Conservation (phyloP, 371 early-diverging fungal species). For the Blastocladiella emersonii region DNA sequence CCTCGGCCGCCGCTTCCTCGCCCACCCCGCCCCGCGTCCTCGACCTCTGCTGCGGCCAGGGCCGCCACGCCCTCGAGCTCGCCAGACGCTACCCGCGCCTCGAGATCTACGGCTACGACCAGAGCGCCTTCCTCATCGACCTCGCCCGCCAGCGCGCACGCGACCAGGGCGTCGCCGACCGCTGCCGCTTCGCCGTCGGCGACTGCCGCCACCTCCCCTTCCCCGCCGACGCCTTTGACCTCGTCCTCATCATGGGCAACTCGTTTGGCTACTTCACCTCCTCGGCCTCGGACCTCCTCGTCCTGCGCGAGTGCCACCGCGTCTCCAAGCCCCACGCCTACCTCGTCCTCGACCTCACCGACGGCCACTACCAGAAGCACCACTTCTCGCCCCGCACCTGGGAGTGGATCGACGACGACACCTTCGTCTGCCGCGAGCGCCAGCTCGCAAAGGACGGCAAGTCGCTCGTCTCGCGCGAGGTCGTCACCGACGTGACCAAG, state of each 20-base stretch:
- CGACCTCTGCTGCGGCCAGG: slow-evolving; percentile 12
- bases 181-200: slow-evolving; percentile 34
- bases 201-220: slow-evolving; percentile 43
- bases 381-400: slow-evolving; percentile 34
- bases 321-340: slow-evolving; percentile 31
- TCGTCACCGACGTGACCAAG: slow-evolving; percentile 25
- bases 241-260: slow-evolving; percentile 36
- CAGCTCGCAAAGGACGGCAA: slow-evolving; percentile 29
- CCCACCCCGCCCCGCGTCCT: neutral
- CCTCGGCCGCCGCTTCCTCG: neutral
- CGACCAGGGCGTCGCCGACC: neutral
- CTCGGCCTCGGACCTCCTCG: slow-evolving; percentile 17
- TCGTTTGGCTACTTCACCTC: slow-evolving; percentile 3
- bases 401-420: slow-evolving; percentile 49
- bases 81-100: slow-evolving; percentile 33
- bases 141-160: slow-evolving; percentile 30
- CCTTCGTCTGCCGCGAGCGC: slow-evolving; percentile 48
- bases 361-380: slow-evolving; percentile 36
- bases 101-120: slow-evolving; percentile 36
- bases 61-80: slow-evolving; percentile 35
- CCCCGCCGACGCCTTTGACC: slow-evolving; percentile 26
- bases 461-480: slow-evolving; percentile 36
- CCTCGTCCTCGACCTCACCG: slow-evolving; percentile 36
- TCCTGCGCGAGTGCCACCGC: slow-evolving; percentile 30
- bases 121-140: slow-evolving; percentile 34